These are phyloP conservation scores for Mychonastes homosphaera DNA, from an alignment of 139 green algal species.

Conservation along the genomic window DNA sequence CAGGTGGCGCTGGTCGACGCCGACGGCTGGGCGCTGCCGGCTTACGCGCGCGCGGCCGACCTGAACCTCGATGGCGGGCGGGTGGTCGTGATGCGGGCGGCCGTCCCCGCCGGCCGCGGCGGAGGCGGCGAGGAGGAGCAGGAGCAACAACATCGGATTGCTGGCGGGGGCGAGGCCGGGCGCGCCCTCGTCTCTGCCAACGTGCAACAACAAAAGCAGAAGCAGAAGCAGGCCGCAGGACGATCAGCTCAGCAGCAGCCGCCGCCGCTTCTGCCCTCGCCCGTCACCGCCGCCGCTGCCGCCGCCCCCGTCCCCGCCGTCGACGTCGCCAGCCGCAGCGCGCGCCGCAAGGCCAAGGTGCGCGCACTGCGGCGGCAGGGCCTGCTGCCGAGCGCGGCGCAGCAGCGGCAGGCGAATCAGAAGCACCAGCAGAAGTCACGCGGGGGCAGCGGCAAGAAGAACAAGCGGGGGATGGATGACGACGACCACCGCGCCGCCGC, in stretches of 20 bases:
- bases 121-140: too few species aligned
- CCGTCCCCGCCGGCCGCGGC: too few species aligned
- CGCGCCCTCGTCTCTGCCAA: not conserved
- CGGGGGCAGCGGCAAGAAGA: not conserved
- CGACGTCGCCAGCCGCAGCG: conserved; percentile 22
- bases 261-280: conserved; percentile 2
- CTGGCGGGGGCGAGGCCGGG: not conserved
- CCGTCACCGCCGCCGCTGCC: not conserved
- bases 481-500: conserved; percentile 1
- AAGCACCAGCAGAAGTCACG: not conserved
- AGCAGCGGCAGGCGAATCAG: not conserved
- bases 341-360: conserved; percentile 27
- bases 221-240: not conserved
- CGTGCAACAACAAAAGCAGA: conserved; percentile 9
- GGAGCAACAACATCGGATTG: conserved; percentile 2
- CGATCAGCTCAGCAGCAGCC: not conserved
- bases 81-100: too few species aligned
- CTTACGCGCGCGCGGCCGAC: too few species aligned
- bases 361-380: conserved; percentile 19
- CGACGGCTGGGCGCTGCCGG: too few species aligned
- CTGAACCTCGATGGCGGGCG: too few species aligned
- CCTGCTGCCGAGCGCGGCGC: conserved; percentile 20
- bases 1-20: too few species aligned
- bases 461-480: conserved; percentile 12
- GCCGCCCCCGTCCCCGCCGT: not conserved